These are phyloP conservation scores for Candida koratica DNA, from an alignment of 805 yeast species.

Conservation along the genomic window DNA sequence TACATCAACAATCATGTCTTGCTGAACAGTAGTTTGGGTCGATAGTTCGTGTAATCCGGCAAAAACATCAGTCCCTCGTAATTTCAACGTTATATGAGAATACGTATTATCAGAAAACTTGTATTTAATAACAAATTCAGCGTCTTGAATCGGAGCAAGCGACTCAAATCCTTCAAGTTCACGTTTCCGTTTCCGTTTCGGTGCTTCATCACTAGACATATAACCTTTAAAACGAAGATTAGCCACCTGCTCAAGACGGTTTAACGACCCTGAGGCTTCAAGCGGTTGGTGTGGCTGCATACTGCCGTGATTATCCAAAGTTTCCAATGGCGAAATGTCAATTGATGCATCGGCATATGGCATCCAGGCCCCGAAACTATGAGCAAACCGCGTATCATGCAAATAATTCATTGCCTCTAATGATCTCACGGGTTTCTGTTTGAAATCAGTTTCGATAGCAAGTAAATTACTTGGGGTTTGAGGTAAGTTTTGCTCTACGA, in stretches of 20 bases:
- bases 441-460: conserved; percentile 33
- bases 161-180: conserved; percentile 29
- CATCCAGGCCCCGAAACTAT: conserved; percentile 67
- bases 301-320: conserved; percentile 35
- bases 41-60: conserved; percentile 75
- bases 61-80: conserved; percentile 69
- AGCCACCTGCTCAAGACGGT: conserved; percentile 32
- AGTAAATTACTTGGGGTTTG: conserved; percentile 41
- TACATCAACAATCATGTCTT: conserved; percentile 43
- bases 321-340: conserved; percentile 61
- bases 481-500: conserved; percentile 52
- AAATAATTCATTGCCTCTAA: conserved; percentile 54
- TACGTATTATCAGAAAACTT: conserved; percentile 15
- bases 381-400: conserved; percentile 54
- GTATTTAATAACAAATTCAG: conserved; percentile 42
- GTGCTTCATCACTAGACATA: no score
- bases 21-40: conserved; percentile 19
- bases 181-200: conserved; percentile 13
- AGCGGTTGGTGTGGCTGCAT: conserved; percentile 9
- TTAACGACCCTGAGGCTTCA: background rate
- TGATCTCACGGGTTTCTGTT: conserved; percentile 38
- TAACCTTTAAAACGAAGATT: conserved; percentile 62
- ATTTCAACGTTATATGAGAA: conserved; percentile 30
- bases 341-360: conserved; percentile 65
- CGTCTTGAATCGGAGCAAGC: conserved; percentile 54